phyloP scores from a whole-genome alignment of 1,139 yeast genomes.

The Candida dubliniensis region DNA sequence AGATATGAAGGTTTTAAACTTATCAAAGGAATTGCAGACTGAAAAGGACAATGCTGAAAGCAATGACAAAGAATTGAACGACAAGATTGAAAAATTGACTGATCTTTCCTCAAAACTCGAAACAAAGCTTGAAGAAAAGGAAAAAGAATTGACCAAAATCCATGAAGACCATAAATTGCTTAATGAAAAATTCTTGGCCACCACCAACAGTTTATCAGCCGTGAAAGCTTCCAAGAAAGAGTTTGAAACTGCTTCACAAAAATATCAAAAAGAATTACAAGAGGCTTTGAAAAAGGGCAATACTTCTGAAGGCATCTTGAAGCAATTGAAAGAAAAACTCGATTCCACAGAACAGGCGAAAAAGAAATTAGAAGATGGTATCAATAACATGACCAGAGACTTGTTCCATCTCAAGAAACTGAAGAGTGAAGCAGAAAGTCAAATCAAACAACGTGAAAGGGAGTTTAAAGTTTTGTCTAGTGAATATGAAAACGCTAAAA shows the following conservation, averaged over 20 bases:
- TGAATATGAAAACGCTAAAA: slow-evolving; percentile 21
- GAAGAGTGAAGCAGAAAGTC: slow-evolving; percentile 52
- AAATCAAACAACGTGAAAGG: slow-evolving; percentile 40
- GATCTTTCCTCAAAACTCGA: slow-evolving; percentile 17
- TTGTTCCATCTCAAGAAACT: slow-evolving; percentile 64
- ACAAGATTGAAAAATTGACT: slow-evolving; percentile 25
- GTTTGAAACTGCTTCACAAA: slow-evolving; percentile 30
- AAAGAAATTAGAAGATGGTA: slow-evolving; percentile 78
- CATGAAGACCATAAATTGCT: slow-evolving; percentile 22
- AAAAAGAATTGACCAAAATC: slow-evolving; percentile 24
- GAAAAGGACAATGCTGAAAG: slow-evolving; percentile 26
- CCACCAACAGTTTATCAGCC: slow-evolving; percentile 33
- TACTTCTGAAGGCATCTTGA: slow-evolving; percentile 25
- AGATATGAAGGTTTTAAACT: slow-evolving; percentile 38
- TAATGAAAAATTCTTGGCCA: slow-evolving; percentile 33
- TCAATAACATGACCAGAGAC: slow-evolving; percentile 88
- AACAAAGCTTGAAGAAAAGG: slow-evolving; percentile 7
- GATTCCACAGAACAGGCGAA: slow-evolving; percentile 44
- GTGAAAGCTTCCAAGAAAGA: slow-evolving; percentile 35
- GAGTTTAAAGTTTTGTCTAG: slow-evolving; percentile 29
- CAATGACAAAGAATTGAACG: slow-evolving; percentile 28
- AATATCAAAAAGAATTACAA: slow-evolving; percentile 31
- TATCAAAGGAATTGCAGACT: slow-evolving; percentile 26
- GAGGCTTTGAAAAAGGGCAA: slow-evolving; percentile 25
- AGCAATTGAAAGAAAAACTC: slow-evolving; percentile 28